Conservation (phyloP, 2,329 filamentous ascomycete species). For the Periconia sp. region DNA sequence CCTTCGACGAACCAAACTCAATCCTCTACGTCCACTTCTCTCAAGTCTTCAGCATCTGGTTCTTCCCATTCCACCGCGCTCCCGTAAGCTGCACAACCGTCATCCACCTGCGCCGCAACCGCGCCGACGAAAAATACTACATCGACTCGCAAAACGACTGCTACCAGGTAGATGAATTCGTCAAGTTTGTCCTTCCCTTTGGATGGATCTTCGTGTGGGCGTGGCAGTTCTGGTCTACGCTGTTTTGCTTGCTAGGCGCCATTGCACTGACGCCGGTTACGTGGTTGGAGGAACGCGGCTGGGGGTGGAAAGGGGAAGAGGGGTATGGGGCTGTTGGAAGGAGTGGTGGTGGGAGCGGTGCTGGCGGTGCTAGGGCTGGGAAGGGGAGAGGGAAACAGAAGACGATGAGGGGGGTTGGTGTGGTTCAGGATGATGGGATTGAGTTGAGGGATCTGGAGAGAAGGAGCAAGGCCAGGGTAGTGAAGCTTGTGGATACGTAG, state of each 20-base stretch:
- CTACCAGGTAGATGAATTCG: conserved; percentile 75
- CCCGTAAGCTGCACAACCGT: conserved; percentile 69
- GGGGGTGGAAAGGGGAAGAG: not conserved
- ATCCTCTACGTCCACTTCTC: conserved; percentile 73
- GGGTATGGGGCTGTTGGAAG: not conserved
- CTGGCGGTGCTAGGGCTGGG: conserved; percentile 14
- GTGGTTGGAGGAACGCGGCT: conserved; percentile 48
- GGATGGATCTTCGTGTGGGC: conserved; percentile 60
- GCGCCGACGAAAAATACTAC: conserved; percentile 60
- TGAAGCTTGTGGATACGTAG: not conserved
- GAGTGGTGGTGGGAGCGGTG: conserved; percentile 10
- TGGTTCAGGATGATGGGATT: conserved; percentile 9
- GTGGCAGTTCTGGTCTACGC: conserved; percentile 67
- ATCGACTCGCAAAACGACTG: conserved; percentile 78
- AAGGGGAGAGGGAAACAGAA: not conserved
- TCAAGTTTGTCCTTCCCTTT: conserved; percentile 68
- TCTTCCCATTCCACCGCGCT: conserved; percentile 73
- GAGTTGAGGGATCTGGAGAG: conserved; percentile 14
- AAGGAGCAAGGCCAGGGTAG: conserved; percentile 2
- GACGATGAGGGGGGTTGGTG: not conserved
- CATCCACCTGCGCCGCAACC: conserved; percentile 59
- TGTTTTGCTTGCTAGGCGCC: conserved; percentile 65
- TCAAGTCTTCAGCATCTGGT: conserved; percentile 77
- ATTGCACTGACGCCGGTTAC: conserved; percentile 54
- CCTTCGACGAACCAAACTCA: conserved; percentile 66